A percentile compares a stretch with the other conserved stretches of the same genome.
phyloP scores from a whole-genome alignment of 495 filamentous ascomycete species.

The Coniosporium apollinis region DNA sequence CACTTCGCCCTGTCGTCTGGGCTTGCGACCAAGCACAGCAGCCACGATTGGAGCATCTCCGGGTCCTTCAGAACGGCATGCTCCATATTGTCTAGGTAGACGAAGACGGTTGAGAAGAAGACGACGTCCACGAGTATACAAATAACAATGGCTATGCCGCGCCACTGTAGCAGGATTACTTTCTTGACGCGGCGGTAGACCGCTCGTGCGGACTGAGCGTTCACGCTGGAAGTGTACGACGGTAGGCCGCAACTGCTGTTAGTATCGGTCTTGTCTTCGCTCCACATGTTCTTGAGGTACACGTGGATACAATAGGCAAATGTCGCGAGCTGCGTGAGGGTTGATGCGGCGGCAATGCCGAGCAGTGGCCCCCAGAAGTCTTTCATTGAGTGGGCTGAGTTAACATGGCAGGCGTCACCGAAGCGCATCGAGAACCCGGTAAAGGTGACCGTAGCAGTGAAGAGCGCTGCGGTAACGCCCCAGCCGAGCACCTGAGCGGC shows the following conservation, averaged over 20 bases:
- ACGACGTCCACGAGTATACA: constrained; percentile 81
- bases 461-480: constrained; percentile 58
- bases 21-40: constrained; percentile 47
- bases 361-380: constrained; percentile 88
- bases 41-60: constrained; percentile 43
- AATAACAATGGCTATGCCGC: constrained; percentile 70
- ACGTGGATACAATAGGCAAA: constrained; percentile 92
- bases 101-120: constrained; percentile 80
- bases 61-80: constrained; percentile 36
- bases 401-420: constrained; percentile 82
- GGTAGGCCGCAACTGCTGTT: constrained; percentile 49
- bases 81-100: constrained; percentile 61
- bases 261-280: constrained; percentile 41
- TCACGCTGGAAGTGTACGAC: constrained; percentile 62
- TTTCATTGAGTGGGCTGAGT: constrained; percentile 57
- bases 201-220: constrained; percentile 70
- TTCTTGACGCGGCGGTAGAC: constrained; percentile 72
- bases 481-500: constrained; percentile 64
- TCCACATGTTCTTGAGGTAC: constrained; percentile 61
- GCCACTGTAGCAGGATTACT: constrained; percentile 87
- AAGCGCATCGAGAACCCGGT: constrained; percentile 93
- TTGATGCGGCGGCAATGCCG: constrained; percentile 55
- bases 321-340: constrained; percentile 54
- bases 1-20: constrained; percentile 50
- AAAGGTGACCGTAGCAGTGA: constrained; percentile 56